Conservation (phyloP, 164 flowering plant species). For the Litsea cubeba region DNA sequence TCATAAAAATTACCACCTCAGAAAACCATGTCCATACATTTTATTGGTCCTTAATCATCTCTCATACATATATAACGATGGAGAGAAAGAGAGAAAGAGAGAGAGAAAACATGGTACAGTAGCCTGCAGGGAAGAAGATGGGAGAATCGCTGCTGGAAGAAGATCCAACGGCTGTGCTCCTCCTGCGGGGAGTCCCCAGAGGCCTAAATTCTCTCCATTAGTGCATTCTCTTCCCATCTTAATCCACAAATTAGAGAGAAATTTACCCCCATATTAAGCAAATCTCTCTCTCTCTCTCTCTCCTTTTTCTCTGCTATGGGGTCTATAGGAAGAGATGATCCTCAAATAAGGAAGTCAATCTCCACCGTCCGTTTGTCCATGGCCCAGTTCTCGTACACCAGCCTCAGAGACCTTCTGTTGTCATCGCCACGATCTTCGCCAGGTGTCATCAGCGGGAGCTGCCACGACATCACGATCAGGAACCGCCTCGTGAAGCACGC, state of each 20-base stretch:
- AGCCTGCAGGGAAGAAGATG: too few relatives aligned
- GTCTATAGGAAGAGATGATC: background rate
- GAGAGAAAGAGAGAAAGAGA: too few relatives aligned
- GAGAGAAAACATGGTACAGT: too few relatives aligned
- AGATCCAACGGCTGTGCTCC: background rate
- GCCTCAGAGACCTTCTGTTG: constrained; percentile 41
- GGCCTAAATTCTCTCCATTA: background rate
- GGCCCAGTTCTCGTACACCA: constrained; percentile 40
- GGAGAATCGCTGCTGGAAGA: background rate
- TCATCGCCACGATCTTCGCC: constrained; percentile 30
- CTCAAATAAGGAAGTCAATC: background rate
- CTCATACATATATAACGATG: too few relatives aligned
- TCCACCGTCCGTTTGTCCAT: constrained; percentile 13
- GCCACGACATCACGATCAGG: constrained; percentile 60
- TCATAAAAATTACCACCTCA: too few relatives aligned
- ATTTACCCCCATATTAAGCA: background rate
- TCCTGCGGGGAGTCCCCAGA: background rate
- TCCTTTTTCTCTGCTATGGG: background rate
- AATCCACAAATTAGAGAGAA: background rate
- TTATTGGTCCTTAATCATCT: too few relatives aligned
- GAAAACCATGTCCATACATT: too few relatives aligned
- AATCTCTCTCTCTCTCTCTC: background rate
- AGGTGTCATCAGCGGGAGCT: constrained; percentile 14
- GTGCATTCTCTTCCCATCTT: background rate
- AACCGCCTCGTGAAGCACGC: constrained; percentile 90